Evolutionary conservation across 2,329 filamentous ascomycete species (phyloP).

Genomic region (Fusarium piperis): DNA sequence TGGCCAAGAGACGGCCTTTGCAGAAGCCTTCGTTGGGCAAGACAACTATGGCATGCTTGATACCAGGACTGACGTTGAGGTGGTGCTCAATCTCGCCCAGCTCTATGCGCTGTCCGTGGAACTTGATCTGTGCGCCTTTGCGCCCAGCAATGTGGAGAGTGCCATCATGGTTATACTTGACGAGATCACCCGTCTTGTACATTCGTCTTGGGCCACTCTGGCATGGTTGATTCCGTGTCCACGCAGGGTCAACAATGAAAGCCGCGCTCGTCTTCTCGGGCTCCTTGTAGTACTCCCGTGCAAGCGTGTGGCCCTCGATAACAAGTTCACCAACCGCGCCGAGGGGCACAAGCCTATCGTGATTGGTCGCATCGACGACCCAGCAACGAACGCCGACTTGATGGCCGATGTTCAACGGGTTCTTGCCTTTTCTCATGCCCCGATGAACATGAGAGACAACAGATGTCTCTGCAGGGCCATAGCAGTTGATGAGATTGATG

Average conservation of each 20-base stretch:
- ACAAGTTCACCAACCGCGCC: conserved; percentile 49
- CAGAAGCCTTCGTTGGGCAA: conserved; percentile 25
- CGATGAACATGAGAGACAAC: conserved; percentile 33
- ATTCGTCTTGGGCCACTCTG: not conserved
- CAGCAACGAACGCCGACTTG: conserved; percentile 36
- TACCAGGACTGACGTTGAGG: conserved; percentile 25
- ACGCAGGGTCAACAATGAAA: conserved; percentile 38
- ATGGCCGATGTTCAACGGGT: conserved; percentile 33
- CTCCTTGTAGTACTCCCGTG: conserved; percentile 59
- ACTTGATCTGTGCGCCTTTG: conserved; percentile 46
- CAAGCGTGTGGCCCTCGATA: conserved; percentile 53
- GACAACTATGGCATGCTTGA: conserved; percentile 37
- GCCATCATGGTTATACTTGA: conserved; percentile 41
- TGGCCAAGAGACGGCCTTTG: conserved; percentile 20
- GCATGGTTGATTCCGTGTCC: conserved; percentile 1
- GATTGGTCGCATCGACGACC: conserved; percentile 42
- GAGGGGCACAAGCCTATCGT: conserved; percentile 42
- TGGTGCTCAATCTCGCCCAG: conserved; percentile 46
- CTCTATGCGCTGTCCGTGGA: conserved; percentile 48
- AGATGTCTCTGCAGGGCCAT: conserved; percentile 36
- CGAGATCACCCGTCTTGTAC: conserved; percentile 40
- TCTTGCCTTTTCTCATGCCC: conserved; percentile 25
- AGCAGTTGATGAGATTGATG: conserved; percentile 37
- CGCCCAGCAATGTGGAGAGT: conserved; percentile 39
- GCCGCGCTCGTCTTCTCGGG: conserved; percentile 44